These are phyloP conservation scores for Flagelloscypha sp. DNA, from an alignment of 768 basidiomycete species.

Conservation along the genomic window DNA sequence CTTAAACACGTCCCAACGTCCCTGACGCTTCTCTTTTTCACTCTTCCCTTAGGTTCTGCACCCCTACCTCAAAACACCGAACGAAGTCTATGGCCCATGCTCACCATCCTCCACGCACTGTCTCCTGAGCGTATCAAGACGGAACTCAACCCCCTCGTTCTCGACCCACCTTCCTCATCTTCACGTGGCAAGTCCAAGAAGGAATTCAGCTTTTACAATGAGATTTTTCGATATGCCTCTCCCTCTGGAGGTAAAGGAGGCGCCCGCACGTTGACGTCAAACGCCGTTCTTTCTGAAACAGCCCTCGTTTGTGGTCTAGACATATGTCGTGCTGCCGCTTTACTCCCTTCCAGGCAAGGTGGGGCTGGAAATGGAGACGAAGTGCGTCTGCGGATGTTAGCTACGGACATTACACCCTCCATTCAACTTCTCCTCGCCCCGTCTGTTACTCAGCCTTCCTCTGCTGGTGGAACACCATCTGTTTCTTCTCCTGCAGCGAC, in stretches of 20 bases:
- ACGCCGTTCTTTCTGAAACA: conserved; percentile 55
- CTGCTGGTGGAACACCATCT: conserved; percentile 21
- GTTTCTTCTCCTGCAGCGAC: conserved; percentile 11
- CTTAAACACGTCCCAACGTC: too few species aligned
- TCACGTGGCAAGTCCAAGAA: too few species aligned
- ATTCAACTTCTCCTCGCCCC: conserved; percentile 49
- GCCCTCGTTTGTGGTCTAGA: conserved; percentile 70
- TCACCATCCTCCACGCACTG: conserved; percentile 65
- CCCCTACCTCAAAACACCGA: too few species aligned
- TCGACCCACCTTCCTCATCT: too few species aligned
- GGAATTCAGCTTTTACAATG: too few species aligned
- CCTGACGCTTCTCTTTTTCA: too few species aligned
- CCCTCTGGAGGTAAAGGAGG: conserved; percentile 47
- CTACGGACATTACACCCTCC: conserved; percentile 69
- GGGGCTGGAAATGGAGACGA: conserved; percentile 37
- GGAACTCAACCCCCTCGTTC: conserved; percentile 39
- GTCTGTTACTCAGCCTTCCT: not conserved
- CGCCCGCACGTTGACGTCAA: conserved; percentile 46
- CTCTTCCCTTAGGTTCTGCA: too few species aligned
- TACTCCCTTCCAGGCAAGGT: conserved; percentile 27
- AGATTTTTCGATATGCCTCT: too few species aligned
- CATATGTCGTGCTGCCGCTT: conserved; percentile 62
- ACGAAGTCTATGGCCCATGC: conserved; percentile 69
- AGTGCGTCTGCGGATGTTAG: conserved; percentile 53
- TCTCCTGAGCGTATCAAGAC: conserved; percentile 64